Conservation (phyloP, 2,329 filamentous ascomycete species). For the Scedosporium aurantiacum region DNA sequence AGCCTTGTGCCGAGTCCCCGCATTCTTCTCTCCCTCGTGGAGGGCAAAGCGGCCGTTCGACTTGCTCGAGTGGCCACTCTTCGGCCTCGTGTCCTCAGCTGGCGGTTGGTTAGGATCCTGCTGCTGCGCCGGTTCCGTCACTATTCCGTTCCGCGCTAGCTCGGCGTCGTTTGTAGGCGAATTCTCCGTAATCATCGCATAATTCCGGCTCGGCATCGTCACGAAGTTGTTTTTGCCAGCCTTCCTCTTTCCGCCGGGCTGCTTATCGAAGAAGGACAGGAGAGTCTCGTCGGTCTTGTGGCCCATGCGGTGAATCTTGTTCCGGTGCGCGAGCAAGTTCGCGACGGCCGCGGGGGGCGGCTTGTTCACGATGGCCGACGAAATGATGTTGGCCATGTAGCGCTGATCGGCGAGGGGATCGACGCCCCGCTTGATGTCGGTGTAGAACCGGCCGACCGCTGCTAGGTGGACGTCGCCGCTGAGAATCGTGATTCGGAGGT, state of each 20-base stretch:
- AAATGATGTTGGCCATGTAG: constrained; percentile 92
- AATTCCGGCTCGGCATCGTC: constrained; percentile 89
- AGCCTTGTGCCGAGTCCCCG: constrained; percentile 68
- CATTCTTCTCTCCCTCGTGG: constrained; percentile 64
- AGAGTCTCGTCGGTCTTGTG: constrained; percentile 80
- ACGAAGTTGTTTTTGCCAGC: constrained; percentile 66
- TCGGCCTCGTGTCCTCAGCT: not conserved
- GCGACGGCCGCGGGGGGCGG: constrained; percentile 80
- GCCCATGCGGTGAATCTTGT: constrained; percentile 66
- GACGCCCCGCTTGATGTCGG: constrained; percentile 68
- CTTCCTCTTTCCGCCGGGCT: constrained; percentile 69
- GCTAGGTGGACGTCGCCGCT: constrained; percentile 91
- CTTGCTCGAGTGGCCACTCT: constrained; percentile 22
- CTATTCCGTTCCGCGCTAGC: not conserved
- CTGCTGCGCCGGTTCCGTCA: not conserved
- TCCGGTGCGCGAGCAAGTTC: constrained; percentile 80
- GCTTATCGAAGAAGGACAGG: constrained; percentile 82
- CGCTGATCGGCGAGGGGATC: constrained; percentile 74
- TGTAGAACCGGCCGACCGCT: constrained; percentile 89
- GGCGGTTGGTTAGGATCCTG: not conserved
- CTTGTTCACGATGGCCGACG: constrained; percentile 91
- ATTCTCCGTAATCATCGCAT: constrained; percentile 83
- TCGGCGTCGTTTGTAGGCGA: constrained; percentile 40
- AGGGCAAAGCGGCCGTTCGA: constrained; percentile 62
- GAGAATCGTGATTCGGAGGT: constrained; percentile 80